Percentiles rank a stretch among this genome's conserved stretches.
These are phyloP conservation scores for Hyaloperonospora brassicae DNA, from an alignment of 352 stramenopile genomes.

Conservation along the genomic window DNA sequence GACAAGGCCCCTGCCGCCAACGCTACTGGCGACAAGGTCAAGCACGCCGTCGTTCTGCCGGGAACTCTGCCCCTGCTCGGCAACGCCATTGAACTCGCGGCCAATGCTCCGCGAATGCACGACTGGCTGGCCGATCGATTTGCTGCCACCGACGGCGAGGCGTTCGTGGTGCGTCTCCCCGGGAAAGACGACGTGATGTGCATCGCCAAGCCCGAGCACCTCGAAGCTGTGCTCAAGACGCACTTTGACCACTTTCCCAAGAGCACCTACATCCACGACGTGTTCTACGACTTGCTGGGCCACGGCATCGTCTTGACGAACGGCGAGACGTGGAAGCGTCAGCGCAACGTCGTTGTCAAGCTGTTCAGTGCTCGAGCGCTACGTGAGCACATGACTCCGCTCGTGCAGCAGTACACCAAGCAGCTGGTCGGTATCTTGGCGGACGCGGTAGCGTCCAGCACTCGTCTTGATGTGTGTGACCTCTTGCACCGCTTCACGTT, in stretches of 20 bases:
- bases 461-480: conserved; percentile 23
- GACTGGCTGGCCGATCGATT: conserved; percentile 37
- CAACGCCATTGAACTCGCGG: conserved; percentile 34
- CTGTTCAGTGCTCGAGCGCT: conserved; percentile 37
- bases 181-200: conserved; percentile 36
- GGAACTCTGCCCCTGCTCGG: conserved; percentile 35
- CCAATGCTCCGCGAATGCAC: conserved; percentile 31
- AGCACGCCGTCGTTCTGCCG: conserved; percentile 18
- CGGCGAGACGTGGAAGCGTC: conserved; percentile 31
- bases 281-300: conserved; percentile 35
- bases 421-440: conserved; percentile 20
- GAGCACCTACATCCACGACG: conserved; percentile 32
- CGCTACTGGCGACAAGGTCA: conserved; percentile 12
- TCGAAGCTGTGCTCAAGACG: conserved; percentile 48
- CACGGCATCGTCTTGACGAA: conserved; percentile 42
- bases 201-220: conserved; percentile 37
- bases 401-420: conserved; percentile 30
- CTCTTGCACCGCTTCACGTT: conserved; percentile 38
- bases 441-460: conserved; percentile 4
- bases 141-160: conserved; percentile 23
- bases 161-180: conserved; percentile 31
- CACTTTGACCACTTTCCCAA: conserved; percentile 46
- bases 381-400: conserved; percentile 31
- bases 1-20: conserved; percentile 11
- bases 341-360: conserved; percentile 31